Base-by-base conservation (phyloP, 75 land plant species). In the Sequoiadendron giganteum region DNA sequence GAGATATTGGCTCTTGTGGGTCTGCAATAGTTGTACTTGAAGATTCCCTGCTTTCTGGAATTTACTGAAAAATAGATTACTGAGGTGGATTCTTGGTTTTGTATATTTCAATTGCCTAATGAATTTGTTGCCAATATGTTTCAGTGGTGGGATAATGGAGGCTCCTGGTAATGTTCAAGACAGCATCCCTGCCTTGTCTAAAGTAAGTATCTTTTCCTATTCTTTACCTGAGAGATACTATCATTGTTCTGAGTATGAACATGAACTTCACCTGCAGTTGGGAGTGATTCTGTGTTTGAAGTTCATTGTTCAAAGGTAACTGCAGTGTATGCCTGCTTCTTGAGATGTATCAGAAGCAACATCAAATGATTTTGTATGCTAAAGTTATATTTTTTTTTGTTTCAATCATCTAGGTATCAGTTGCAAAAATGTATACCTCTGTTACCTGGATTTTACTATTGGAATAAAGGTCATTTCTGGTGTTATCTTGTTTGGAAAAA, bases 161-260 rank as follows among this genome's bases (percentile, higher is more conserved):
- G 82, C 92, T 84, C 83, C 86, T 42, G 85, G 76, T 49, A 52
- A 45, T 76, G 89, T 87, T 32, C 92, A 89, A 87, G 92, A 91
- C 36, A 40, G 80, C 49, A 36, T 89, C 19, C 86, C 92, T 28
- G 84, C 89, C 32, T 58, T 70, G 70, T 79, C 90, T 88, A 89
- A 88, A 90, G 92, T 91, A 85, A 76, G 90, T 56, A 25, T 55
- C 8, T 30, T 89, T 48, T 86, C 40, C 79, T n/a, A 1, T 11
- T 72, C 15, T 40, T 68, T 42, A 42, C 5, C 30, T 43, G 49
- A 49, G 45, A 45, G 30, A 9, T 42, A 45, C 19, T 81, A 10
- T 45, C 34, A 10, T 32, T 73, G 10, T 32, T 76, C 40, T 78
- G 18, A 40, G 81, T 39, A 10, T 43, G 48, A 42, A 25, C 18